These are phyloP conservation scores for Aspergillus taichungensis DNA, from an alignment of 495 filamentous ascomycete species.

Conservation along the genomic window DNA sequence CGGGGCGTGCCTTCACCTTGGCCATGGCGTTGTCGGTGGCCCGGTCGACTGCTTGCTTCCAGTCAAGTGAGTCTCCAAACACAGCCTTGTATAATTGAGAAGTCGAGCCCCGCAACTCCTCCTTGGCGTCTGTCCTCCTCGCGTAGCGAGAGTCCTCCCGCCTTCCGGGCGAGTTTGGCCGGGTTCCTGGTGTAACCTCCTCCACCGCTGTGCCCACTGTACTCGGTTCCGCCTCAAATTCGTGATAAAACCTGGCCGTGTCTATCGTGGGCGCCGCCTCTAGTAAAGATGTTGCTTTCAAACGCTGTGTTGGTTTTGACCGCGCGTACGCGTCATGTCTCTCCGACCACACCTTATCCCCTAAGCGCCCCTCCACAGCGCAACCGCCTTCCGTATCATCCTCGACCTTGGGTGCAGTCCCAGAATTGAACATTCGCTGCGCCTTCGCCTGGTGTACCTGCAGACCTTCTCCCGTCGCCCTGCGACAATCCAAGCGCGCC, in stretches of 20 bases:
- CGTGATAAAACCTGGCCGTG: too few relatives aligned
- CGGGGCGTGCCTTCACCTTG: too few relatives aligned
- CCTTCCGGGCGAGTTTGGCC: neutral
- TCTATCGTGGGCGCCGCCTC: too few relatives aligned
- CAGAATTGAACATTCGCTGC: constrained; percentile 26
- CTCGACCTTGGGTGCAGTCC: constrained; percentile 15
- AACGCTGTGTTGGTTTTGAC: neutral
- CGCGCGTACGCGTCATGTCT: constrained; percentile 1
- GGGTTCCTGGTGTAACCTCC: neutral
- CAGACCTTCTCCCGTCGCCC: constrained; percentile 6
- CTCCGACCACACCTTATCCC: neutral
- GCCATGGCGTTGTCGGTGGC: constrained; percentile 29
- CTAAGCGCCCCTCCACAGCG: neutral
- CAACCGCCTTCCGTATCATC: constrained; percentile 6
- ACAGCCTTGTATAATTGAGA: constrained; percentile 11
- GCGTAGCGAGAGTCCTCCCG: constrained; percentile 3
- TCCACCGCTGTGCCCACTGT: neutral
- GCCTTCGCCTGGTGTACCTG: constrained; percentile 14
- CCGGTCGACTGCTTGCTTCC: constrained; percentile 51
- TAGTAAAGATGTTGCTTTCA: too few relatives aligned
- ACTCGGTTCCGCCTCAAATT: neutral
- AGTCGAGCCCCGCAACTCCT: constrained; percentile 5
- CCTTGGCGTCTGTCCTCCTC: constrained; percentile 4
- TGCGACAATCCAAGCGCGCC: constrained; percentile 14
- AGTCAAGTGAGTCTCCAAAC: constrained; percentile 10